Percentiles rank a stretch among this genome's conserved stretches.
Evolutionary conservation across 805 yeast genomes (phyloP).

Genomic region (Candida namnaoensis): DNA sequence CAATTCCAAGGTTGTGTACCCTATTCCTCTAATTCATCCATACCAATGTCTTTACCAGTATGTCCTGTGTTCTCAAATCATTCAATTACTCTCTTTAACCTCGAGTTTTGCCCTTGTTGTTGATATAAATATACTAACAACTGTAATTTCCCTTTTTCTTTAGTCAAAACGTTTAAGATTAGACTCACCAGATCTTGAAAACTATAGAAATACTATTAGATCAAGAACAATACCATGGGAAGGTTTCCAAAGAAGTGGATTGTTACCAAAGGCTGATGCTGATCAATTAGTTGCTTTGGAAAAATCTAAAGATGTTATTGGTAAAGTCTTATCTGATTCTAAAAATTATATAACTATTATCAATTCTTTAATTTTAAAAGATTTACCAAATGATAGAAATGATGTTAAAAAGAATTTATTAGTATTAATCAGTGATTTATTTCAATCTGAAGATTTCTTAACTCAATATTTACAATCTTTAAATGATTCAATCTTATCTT

Average conservation of each 20-base stretch:
- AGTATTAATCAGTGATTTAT: conserved; percentile 52
- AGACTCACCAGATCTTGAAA: conserved; percentile 61
- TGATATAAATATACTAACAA: neutral
- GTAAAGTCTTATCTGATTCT: conserved; percentile 33
- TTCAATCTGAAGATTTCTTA: conserved; percentile 25
- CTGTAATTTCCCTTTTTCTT: conserved; percentile 1
- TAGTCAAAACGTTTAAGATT: conserved; percentile 27
- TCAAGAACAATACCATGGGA: conserved; percentile 89
- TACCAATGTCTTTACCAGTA: too few species aligned
- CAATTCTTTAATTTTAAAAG: conserved; percentile 43
- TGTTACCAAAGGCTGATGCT: conserved; percentile 62
- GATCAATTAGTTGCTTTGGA: conserved; percentile 26
- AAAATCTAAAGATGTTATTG: conserved; percentile 19
- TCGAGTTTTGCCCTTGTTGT: too few species aligned
- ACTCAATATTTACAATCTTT: conserved; percentile 25
- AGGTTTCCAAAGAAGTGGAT: conserved; percentile 69
- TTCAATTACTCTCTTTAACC: too few species aligned
- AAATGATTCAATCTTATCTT: conserved; percentile 36
- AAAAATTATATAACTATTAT: conserved; percentile 47
- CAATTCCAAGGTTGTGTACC: too few species aligned
- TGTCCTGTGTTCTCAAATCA: too few species aligned
- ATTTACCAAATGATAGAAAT: conserved; percentile 46
- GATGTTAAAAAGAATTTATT: conserved; percentile 52
- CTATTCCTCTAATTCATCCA: too few species aligned
- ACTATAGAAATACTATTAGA: conserved; percentile 58